A percentile compares a stretch with the other conserved stretches of the same genome.
phyloP scores from a whole-genome alignment of 495 filamentous ascomycete species.

The Podospora comata region DNA sequence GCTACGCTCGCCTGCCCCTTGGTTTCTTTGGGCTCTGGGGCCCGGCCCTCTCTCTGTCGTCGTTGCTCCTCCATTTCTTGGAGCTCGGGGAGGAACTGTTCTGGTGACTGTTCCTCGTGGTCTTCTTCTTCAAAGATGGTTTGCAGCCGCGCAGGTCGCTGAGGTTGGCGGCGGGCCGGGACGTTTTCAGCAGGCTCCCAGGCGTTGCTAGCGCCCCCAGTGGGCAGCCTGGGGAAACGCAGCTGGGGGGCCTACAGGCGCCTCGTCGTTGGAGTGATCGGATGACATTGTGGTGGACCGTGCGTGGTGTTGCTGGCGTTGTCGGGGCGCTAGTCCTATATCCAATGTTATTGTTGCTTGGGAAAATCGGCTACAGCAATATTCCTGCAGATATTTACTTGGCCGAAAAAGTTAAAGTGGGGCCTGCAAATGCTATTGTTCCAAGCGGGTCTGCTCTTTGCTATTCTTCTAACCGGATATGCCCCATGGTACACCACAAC shows the following conservation, averaged over 20 bases:
- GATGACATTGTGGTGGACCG: not conserved
- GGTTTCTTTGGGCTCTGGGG: conserved; percentile 17
- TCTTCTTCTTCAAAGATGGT: not conserved
- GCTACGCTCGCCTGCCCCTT: conserved; percentile 11
- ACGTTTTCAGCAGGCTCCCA: not conserved
- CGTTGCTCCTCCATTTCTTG: not conserved
- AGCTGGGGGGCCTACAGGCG: not conserved
- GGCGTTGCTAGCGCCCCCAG: not conserved
- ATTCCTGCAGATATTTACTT: not conserved
- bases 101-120: not conserved
- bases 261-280: not conserved
- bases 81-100: not conserved
- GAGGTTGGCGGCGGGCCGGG: not conserved
- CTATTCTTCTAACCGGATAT: not conserved
- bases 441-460: not conserved
- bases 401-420: not conserved
- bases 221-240: not conserved
- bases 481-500: not conserved
- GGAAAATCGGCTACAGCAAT: not conserved
- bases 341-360: not conserved
- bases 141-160: not conserved
- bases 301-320: not conserved
- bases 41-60: not conserved
- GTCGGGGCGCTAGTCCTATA: not conserved
- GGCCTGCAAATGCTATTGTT: not conserved